Evolutionary conservation across 768 basidiomycete genomes (phyloP), one percentile per base, ranked within the genome.

Genomic region (Naganishia vaughanmartiniae): DNA sequence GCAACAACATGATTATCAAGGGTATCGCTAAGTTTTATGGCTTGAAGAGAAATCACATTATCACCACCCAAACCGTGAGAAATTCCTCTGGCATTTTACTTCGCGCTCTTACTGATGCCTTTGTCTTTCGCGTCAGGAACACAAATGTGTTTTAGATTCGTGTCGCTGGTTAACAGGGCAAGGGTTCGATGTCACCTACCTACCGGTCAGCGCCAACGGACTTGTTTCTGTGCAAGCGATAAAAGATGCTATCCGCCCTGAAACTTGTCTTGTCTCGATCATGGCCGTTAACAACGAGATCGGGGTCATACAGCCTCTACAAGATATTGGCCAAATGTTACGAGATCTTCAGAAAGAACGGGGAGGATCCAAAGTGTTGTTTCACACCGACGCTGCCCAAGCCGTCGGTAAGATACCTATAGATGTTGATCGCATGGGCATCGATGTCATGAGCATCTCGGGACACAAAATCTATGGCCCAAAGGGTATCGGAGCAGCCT

Each of bases 241-340:
- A 36, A 91, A 93, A 77, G 87, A 85, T 0, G 90, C 93, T 45
- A 93, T 99, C 70, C 88, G 92, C 36, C 93, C 93, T 11, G 92
- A 93, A 65, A 93, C 92, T 15, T 91, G 90, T 0, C 83, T 98
- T n/a, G 88, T 99, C 54, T 95, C 93, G 15, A 89, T 99, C 79
- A 99, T 99, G 96, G 87, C 91, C 21, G 96, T 99, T 70, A 99
- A 99, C 84, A 99, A 99, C 82, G 96, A 99, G 83, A 98, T 93
- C 4, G 96, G 96, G 28, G 94, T 97, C 73, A 96, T 99, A 67
- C 96, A 98, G 78, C 96, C 96, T 1, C 85, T 98, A 73, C 90
- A 91, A 79, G 93, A 97, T 80, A 99, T 99, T 68, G 95, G 95
- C 34, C 87, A 87, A 2, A 85, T 95, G 42, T 79, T 90, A 36